phyloP scores from a whole-genome alignment of 2,329 filamentous ascomycete species.

The Endoconidiophora laricicola region DNA sequence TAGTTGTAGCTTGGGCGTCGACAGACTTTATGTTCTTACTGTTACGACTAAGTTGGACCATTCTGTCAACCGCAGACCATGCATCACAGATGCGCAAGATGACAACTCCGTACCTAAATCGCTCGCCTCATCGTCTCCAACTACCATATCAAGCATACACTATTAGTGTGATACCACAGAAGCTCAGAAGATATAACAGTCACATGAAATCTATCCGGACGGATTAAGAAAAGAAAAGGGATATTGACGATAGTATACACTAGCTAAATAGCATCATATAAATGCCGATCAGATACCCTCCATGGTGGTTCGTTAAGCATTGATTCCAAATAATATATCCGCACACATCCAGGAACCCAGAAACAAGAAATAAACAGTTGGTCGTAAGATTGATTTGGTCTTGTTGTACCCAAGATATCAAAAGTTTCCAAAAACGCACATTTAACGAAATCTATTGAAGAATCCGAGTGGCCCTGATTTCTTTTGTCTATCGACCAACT shows the following conservation, averaged over 20 bases:
- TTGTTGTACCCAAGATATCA: slow-evolving; percentile 10
- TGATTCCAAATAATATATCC: slow-evolving; percentile 4
- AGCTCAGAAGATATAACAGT: no score
- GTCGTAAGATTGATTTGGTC: slow-evolving; percentile 5
- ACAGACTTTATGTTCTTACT: no score
- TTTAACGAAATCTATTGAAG: not conserved
- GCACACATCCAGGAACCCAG: not conserved
- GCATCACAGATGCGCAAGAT: no score
- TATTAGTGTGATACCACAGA: no score
- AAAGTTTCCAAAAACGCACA: not conserved
- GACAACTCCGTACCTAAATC: no score
- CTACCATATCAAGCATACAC: no score
- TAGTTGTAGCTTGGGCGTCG: no score
- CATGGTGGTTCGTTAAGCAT: not conserved
- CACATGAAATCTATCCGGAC: not conserved
- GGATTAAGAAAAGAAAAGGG: not conserved
- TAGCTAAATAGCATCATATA: not conserved
- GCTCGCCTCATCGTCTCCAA: no score
- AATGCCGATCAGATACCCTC: not conserved
- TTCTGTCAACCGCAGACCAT: no score
- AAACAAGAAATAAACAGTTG: slow-evolving; percentile 4
- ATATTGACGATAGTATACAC: no score
- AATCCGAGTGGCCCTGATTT: not conserved
- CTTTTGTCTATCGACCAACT: not conserved
- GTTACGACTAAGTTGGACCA: no score